Evolutionary conservation across 2,329 filamentous ascomycete species (phyloP), one percentile per base, ranked within the genome.

Genomic region (Akanthomyces muscarius): DNA sequence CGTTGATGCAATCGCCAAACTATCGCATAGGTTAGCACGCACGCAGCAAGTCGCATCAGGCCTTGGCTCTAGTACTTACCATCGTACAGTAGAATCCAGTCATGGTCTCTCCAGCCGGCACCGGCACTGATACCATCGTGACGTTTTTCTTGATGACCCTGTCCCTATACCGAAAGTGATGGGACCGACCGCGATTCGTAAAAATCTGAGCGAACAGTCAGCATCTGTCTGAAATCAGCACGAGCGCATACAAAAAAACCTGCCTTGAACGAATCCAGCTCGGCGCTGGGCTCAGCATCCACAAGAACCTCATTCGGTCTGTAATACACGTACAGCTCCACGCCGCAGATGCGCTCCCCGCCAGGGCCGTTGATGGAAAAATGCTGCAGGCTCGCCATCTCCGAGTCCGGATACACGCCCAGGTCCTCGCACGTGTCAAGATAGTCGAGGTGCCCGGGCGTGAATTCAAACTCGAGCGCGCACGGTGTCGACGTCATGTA

Each of bases 191-290:
- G 0, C 18, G 10, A 44, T 58, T 58, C 11, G 55, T 58, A 13
- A 25, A 47, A 5, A 58, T 21, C 55, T 58, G 5, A 38, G 5
- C 10, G 5, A 28, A 11, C 33, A 2, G 33, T 36, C 8, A 36
- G 33, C 33, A 36, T 7, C 10, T 11, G 33, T 8, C 8, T 36
- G 33, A 2, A 36, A 36, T 8, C 10, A 36, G 5, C 33, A 2
- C 28, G 28, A 11, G 1, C 10, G 18, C 25, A 23, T 11, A 11
- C 14, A 4, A 5, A 16, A 11, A 25, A 38, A 18, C 55, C 14
- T 13, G 25, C 55, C 55, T 58, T 58, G 42, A 48, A 58, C 14
- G 55, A 58, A 11, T 58, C 28, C 28, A 58, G 41, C 38, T n/a
- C 25, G 23, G 28, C 14, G 21, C 14, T 13, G 42, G 16, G 5